Percentiles rank a stretch among this genome's conserved stretches.
Evolutionary conservation across 2,329 filamentous ascomycete genomes (phyloP).

Genomic region (Bertia moriformis): DNA sequence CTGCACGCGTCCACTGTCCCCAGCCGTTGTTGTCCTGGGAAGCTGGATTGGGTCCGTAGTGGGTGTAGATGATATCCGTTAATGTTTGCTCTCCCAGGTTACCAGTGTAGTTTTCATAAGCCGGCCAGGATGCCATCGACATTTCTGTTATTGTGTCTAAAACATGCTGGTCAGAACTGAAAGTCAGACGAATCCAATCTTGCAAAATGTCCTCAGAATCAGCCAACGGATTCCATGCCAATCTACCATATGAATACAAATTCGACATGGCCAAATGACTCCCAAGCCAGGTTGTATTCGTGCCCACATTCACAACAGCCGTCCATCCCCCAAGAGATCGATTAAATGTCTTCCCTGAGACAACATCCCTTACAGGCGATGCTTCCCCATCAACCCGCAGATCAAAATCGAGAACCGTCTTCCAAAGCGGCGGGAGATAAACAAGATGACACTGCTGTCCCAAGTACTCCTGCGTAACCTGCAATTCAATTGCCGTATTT

Average conservation of each 20-base stretch:
- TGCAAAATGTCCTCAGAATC: constrained; percentile 34
- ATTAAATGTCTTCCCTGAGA: constrained; percentile 43
- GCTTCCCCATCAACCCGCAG: constrained; percentile 40
- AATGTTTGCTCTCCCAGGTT: constrained; percentile 59
- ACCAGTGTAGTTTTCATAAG: constrained; percentile 58
- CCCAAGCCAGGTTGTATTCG: constrained; percentile 53
- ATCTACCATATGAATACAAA: constrained; percentile 51
- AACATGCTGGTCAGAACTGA: constrained; percentile 37
- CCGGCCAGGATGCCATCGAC: constrained; percentile 55
- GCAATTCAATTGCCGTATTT: constrained; percentile 42
- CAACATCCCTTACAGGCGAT: constrained; percentile 42
- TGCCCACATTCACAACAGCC: constrained; percentile 53
- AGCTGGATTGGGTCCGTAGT: constrained; percentile 54
- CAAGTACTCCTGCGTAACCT: constrained; percentile 57
- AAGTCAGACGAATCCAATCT: constrained; percentile 57
- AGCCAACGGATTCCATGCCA: constrained; percentile 47
- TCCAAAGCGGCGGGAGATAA: constrained; percentile 56
- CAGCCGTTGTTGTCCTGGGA: constrained; percentile 54
- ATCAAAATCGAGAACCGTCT: constrained; percentile 53
- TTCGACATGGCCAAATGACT: constrained; percentile 59
- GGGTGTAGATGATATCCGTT: constrained; percentile 50
- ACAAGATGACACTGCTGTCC: constrained; percentile 58
- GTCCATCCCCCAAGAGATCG: constrained; percentile 44
- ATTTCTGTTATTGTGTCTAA: constrained; percentile 43
- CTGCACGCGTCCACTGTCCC: constrained; percentile 61